Base-by-base conservation (phyloP, 169 alveolate species). In the Eimeria sp. region DNA sequence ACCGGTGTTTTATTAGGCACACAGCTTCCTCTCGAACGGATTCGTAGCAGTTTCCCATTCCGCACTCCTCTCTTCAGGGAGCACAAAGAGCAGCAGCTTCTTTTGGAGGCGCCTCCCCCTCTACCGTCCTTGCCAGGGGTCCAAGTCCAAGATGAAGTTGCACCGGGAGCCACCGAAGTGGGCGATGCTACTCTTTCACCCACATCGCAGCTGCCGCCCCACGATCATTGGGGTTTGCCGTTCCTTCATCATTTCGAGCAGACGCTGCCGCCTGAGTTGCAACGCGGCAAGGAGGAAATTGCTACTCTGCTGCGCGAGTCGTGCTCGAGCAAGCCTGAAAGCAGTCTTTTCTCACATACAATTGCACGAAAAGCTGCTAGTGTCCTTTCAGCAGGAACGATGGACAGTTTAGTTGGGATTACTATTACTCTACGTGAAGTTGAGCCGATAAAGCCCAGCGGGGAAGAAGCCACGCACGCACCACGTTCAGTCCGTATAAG, bases 1-100 rank as follows among this genome's bases (percentile, higher is more conserved):
- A 27, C 76, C 76, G 76, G 76, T 65, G 11, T 65, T n/a, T n/a
- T 65, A 65, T 27, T 65, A n/a, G 76, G 76, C 14, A n/a, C 76
- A 7, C 76, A 65, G 45, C 45, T 65, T 1, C 76, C 76, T 5
- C 45, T n/a, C 45, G 45, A 65, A n/a, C 76, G 45, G 40, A 18
- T 65, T 65, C 45, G 27, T 0, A 0, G 11, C 45, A 43, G 45
- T 3, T n/a, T n/a, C 40, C 5, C 76, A 16, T 5, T 27, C 4
- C 10, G 45, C 20, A 5, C 18, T 6, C 0, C 76, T 18, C 25
- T 18, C 7, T 5, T 27, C 3, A n/a, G 7, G 45, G 76, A 65
- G 20, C 40, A 2, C 76, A 14, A 65, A 43, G 16, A 25, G 76
- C 45, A 65, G 76, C 76, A 27, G 76, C 40, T 65, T 14, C 43